These are phyloP conservation scores for Rhynchospora breviuscula DNA, from an alignment of 176 grass and related monocot species.

Conservation along the genomic window DNA sequence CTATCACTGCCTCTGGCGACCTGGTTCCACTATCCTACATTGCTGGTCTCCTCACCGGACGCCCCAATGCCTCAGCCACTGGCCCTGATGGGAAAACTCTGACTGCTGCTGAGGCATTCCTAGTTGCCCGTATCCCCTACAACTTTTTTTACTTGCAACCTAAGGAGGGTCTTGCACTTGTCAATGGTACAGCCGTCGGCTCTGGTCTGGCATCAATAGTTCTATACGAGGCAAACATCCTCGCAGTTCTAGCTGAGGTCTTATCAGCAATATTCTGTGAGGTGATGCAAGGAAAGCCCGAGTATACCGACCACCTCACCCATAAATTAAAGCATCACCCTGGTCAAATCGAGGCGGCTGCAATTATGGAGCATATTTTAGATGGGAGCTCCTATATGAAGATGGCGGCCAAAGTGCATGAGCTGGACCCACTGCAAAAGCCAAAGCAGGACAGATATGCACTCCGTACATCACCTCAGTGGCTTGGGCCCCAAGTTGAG, in stretches of 20 bases:
- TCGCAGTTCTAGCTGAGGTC: conserved; percentile 56
- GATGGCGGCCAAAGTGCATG: conserved; percentile 63
- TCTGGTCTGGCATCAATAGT: conserved; percentile 70
- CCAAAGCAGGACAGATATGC: conserved; percentile 95
- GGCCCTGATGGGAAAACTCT: conserved; percentile 54
- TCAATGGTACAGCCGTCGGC: conserved; percentile 88
- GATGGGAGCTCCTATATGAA: conserved; percentile 91
- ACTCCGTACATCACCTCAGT: conserved; percentile 87
- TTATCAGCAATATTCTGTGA: conserved; percentile 80
- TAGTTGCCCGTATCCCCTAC: conserved; percentile 56
- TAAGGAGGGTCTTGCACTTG: conserved; percentile 90
- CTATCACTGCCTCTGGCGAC: conserved; percentile 77
- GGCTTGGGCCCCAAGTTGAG: conserved; percentile 90
- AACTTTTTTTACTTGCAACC: conserved; percentile 84
- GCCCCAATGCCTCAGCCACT: conserved; percentile 49
- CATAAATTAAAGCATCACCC: conserved; percentile 98
- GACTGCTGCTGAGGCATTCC: conserved; percentile 59
- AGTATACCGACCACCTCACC: conserved; percentile 86
- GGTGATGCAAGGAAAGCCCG: conserved; percentile 85
- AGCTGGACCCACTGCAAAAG: conserved; percentile 79
- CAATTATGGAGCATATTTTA: conserved; percentile 87
- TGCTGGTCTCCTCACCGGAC: conserved; percentile 66
- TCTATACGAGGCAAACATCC: conserved; percentile 74
- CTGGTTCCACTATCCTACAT: conserved; percentile 81
- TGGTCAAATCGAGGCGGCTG: conserved; percentile 84